A percentile compares a stretch with the other conserved stretches of the same genome.
Conservation (phyloP, 108 stramenopile species). For the Nitzschia sp. region DNA sequence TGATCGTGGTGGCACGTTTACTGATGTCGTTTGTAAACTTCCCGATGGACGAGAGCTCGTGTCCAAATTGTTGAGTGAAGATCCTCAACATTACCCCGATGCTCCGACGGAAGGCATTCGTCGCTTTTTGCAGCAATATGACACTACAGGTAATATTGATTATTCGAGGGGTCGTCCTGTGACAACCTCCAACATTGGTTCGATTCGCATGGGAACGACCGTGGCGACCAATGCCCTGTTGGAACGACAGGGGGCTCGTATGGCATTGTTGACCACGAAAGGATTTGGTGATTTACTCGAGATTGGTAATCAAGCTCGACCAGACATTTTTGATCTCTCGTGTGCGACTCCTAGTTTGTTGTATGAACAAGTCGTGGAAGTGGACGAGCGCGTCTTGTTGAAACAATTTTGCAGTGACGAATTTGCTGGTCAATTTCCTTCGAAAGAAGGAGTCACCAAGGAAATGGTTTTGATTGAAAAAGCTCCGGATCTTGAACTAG, state of each 20-base stretch:
- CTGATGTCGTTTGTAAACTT: slow-evolving; percentile 85
- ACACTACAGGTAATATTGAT: slow-evolving; percentile 44
- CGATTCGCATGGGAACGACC: slow-evolving; percentile 93
- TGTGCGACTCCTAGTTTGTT: slow-evolving; percentile 78
- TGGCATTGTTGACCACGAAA: slow-evolving; percentile 88
- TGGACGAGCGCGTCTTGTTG: slow-evolving; percentile 93
- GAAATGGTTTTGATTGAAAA: slow-evolving; percentile 70
- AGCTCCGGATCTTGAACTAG: slow-evolving; percentile 62
- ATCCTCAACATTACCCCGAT: slow-evolving; percentile 93
- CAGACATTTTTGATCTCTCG: slow-evolving; percentile 87
- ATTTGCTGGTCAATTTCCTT: slow-evolving; percentile 41
- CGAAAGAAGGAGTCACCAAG: slow-evolving; percentile 71
- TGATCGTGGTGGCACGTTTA: slow-evolving; percentile 98
- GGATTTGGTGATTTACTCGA: slow-evolving; percentile 92
- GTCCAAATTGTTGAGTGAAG: slow-evolving; percentile 90
- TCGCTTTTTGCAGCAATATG: slow-evolving; percentile 82
- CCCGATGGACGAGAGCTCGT: slow-evolving; percentile 71
- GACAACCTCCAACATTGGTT: slow-evolving; percentile 76
- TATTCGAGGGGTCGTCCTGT: slow-evolving; percentile 76
- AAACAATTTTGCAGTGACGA: slow-evolving; percentile 49
- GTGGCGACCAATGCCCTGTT: slow-evolving; percentile 98
- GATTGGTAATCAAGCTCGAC: slow-evolving; percentile 95
- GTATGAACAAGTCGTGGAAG: slow-evolving; percentile 92
- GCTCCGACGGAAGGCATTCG: slow-evolving; percentile 98
- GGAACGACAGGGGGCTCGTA: slow-evolving; percentile 91